Conservation (phyloP, 2,329 filamentous ascomycete species). For the Magnaporthales sp. region DNA sequence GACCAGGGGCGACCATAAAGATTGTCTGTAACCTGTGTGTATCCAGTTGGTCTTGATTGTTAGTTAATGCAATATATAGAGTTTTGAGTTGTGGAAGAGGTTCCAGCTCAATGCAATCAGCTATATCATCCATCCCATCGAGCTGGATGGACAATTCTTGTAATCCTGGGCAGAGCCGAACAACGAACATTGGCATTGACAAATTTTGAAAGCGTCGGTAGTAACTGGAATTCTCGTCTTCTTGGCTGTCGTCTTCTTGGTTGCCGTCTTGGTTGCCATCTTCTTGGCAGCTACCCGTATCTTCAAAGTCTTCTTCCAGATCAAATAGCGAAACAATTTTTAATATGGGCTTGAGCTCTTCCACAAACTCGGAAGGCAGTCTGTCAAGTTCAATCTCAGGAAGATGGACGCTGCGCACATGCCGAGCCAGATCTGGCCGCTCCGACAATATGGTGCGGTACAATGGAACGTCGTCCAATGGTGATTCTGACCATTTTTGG, state of each 20-base stretch:
- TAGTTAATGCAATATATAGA: not conserved
- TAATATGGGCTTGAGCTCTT: not conserved
- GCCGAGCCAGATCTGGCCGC: not conserved
- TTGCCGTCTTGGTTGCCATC: too few species aligned
- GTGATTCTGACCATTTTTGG: not conserved
- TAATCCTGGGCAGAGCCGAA: not conserved
- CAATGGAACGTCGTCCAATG: too few species aligned
- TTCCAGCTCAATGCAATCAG: not conserved
- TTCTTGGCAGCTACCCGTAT: too few species aligned
- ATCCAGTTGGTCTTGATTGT: not conserved
- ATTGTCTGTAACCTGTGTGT: not conserved
- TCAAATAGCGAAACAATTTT: too few species aligned
- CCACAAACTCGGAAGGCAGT: not conserved
- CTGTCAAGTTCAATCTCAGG: not conserved
- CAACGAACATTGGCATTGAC: not conserved
- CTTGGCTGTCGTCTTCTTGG: too few species aligned
- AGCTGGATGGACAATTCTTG: not conserved
- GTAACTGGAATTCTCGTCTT: too few species aligned
- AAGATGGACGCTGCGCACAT: not conserved
- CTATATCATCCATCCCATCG: not conserved
- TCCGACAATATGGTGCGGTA: not conserved
- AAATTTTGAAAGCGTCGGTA: too few species aligned
- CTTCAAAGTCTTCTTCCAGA: too few species aligned
- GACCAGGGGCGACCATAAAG: not conserved
- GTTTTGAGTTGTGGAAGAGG: not conserved